Percentiles rank a stretch among this genome's conserved stretches.
phyloP scores from a whole-genome alignment of 106 monocot genomes.

The Chionographis japonica region DNA sequence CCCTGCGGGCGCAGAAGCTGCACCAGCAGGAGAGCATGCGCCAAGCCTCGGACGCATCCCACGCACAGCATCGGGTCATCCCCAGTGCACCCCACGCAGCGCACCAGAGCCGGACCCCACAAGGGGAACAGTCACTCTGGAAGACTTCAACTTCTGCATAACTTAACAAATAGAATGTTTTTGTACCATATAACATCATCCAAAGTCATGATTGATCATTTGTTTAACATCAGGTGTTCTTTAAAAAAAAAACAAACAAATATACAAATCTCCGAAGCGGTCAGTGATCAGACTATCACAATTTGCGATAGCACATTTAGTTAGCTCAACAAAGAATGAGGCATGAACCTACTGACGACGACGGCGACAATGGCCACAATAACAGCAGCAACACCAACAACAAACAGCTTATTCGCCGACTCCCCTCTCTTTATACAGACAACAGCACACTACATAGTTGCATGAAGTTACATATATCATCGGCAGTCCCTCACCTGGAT shows the following conservation, averaged over 20 bases:
- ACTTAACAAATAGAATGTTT: background rate
- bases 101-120: background rate
- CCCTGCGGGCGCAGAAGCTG: slow-evolving; percentile 45
- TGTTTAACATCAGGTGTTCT: background rate
- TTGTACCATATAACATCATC: too few species aligned
- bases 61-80: slow-evolving; percentile 1
- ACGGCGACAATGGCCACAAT: too few species aligned
- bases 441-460: slow-evolving; percentile 4
- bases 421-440: slow-evolving; percentile 1
- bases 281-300: slow-evolving; percentile 40
- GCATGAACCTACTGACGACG: background rate
- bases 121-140: background rate
- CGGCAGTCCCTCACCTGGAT: slow-evolving; percentile 4
- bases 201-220: background rate
- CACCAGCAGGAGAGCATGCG: slow-evolving; percentile 21
- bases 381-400: too few species aligned
- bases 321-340: slow-evolving; percentile 34
- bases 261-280: slow-evolving; percentile 33
- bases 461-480: too few species aligned
- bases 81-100: slow-evolving; percentile 1
- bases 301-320: slow-evolving; percentile 14
- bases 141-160: slow-evolving; percentile 22
- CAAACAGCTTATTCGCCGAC: background rate
- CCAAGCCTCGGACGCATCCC: background rate
- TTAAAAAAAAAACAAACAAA: background rate